Base-by-base conservation (phyloP, 768 basidiomycete species). In the Phanerochaete carnosa region DNA sequence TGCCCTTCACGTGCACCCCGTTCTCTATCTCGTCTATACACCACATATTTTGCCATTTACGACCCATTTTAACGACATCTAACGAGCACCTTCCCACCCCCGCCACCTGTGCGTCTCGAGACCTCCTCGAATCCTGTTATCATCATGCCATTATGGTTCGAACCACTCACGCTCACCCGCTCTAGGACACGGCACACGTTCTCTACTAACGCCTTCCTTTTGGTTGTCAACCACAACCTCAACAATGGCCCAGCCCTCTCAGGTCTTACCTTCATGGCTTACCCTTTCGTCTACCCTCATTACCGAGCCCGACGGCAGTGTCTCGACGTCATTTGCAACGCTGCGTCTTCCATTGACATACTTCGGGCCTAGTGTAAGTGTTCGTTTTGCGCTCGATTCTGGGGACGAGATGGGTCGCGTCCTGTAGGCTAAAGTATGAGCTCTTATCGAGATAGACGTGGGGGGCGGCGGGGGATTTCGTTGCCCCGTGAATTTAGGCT, bases 301-400 rank as follows among this genome's bases (percentile, higher is more conserved):
- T 50, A 84, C 83, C 7, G 77, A 84, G 67, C 74, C 76, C 2
- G 76, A 75, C 55, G 89, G 88, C 52, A 73, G 73, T 23, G 66
- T 85, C 57, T 76, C 82, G 51, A 90, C 88, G 15, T 76, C 79
- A 45, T 85, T 84, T 26, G 78, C 75, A 32, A 75, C 88, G 11
- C 66, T 90, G 28, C 83, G 80, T 65, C 69, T 92, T 53, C 89
- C 92, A 43, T 75, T 92, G 65, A 92, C 91, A 0, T 94, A 93
- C 73, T 91, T 83, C 65, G 92, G 92, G 30, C 90, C 92, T 56
- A 86, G 87, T 71, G 90, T 92, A 69, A 82, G 90, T 83, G 2
- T 13, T 55, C 28, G 54, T 16, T 23, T 8, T 19, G 15, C 58
- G 37, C 22, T 23, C 28, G 16, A 29, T 16, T 35, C 15, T 35